Percentiles rank a stretch among this genome's conserved stretches.
Evolutionary conservation across 2,329 filamentous ascomycete species (phyloP).

Genomic region (Aureobasidium subglaciale): DNA sequence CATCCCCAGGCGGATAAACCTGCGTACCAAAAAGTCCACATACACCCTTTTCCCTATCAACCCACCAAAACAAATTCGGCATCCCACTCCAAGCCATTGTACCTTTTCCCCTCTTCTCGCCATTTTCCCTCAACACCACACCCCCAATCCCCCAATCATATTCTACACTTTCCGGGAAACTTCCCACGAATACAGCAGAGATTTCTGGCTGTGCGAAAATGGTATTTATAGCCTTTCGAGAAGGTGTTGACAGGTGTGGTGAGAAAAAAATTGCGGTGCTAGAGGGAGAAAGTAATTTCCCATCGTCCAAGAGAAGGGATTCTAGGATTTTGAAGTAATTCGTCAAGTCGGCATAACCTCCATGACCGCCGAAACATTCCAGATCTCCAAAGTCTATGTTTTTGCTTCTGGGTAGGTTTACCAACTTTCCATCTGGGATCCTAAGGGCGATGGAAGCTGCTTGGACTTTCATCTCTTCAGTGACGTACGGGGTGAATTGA

Average conservation of each 20-base stretch:
- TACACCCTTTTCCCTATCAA: slow-evolving; percentile 35
- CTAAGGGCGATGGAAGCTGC: slow-evolving; percentile 22
- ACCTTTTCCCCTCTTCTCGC: slow-evolving; percentile 33
- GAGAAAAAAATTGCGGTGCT: slow-evolving; percentile 42
- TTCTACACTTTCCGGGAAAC: slow-evolving; percentile 24
- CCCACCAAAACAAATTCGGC: slow-evolving; percentile 39
- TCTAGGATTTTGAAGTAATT: slow-evolving; percentile 42
- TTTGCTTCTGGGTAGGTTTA: slow-evolving; percentile 15
- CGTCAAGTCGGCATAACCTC: slow-evolving; percentile 25
- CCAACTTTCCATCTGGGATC: slow-evolving; percentile 18
- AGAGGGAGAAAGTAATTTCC: slow-evolving; percentile 37
- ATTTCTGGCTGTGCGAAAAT: slow-evolving; percentile 26
- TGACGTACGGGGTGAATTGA: slow-evolving; percentile 24
- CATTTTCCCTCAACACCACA: slow-evolving; percentile 33
- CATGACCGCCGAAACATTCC: slow-evolving; percentile 31
- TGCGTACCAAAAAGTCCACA: slow-evolving; percentile 39
- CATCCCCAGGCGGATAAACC: slow-evolving; percentile 37
- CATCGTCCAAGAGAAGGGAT: slow-evolving; percentile 45
- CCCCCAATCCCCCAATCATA: slow-evolving; percentile 38
- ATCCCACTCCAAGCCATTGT: slow-evolving; percentile 41
- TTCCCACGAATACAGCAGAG: slow-evolving; percentile 28
- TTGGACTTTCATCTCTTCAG: slow-evolving; percentile 17
- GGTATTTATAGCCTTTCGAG: slow-evolving; percentile 23
- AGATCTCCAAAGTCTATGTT: slow-evolving; percentile 22
- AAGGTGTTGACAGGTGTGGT: slow-evolving; percentile 37